These are phyloP conservation scores for Fonsecaea nubica DNA, from an alignment of 2,329 filamentous ascomycete species.

Conservation along the genomic window DNA sequence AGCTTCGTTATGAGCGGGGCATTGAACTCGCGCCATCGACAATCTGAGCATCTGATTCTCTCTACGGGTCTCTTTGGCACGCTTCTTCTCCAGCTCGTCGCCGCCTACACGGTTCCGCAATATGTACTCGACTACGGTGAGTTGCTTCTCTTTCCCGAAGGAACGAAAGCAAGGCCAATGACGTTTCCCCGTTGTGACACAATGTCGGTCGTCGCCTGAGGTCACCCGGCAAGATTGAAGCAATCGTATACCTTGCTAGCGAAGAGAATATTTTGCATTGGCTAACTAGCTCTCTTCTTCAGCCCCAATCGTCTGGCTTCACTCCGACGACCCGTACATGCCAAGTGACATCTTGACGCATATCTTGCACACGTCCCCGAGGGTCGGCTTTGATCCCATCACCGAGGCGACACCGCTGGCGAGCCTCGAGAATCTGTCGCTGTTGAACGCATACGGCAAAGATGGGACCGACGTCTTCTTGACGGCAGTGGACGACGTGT, in stretches of 20 bases:
- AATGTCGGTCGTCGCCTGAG: neutral
- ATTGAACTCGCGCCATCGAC: neutral
- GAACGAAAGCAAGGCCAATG: neutral
- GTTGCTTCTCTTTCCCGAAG: constrained; percentile 2
- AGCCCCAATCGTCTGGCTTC: constrained; percentile 61
- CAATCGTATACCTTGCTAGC: neutral
- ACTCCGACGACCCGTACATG: constrained; percentile 56
- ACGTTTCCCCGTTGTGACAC: neutral
- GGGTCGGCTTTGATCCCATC: constrained; percentile 52
- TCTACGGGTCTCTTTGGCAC: neutral
- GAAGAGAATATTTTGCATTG: neutral
- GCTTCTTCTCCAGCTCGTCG: constrained; percentile 4
- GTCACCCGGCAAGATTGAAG: neutral
- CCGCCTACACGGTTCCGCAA: constrained; percentile 9
- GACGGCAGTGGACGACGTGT: constrained; percentile 52
- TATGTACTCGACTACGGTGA: constrained; percentile 26
- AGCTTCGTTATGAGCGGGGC: constrained; percentile 2
- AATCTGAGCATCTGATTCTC: neutral
- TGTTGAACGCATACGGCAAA: constrained; percentile 51
- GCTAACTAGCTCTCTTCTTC: neutral
- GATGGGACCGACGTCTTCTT: constrained; percentile 56
- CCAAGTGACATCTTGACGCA: constrained; percentile 58
- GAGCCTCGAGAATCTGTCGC: constrained; percentile 55
- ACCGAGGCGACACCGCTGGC: constrained; percentile 47
- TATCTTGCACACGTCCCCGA: constrained; percentile 54